Evolutionary conservation across 2,329 filamentous ascomycete species (phyloP).

Genomic region (Sclerotinia subarctica): DNA sequence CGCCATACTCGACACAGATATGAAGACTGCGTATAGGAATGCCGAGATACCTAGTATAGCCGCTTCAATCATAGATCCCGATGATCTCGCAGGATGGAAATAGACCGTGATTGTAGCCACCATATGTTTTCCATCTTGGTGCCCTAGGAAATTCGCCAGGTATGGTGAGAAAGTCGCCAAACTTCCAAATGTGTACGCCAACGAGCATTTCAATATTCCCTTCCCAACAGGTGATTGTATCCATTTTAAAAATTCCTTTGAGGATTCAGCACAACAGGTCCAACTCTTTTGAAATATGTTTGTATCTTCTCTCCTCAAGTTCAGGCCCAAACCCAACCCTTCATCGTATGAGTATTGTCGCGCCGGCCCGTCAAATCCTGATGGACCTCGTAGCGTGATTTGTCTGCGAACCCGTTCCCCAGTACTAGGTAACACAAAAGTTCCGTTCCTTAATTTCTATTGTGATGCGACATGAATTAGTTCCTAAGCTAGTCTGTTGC

Average conservation of each 20-base stretch:
- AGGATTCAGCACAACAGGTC: slow-evolving; percentile 39
- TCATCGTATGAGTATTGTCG: slow-evolving; percentile 21
- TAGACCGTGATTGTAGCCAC: slow-evolving; percentile 93
- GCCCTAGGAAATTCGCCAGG: slow-evolving; percentile 70
- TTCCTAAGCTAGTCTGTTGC: slow-evolving; percentile 28
- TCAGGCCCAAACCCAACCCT: slow-evolving; percentile 2
- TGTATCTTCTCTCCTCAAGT: slow-evolving; percentile 12
- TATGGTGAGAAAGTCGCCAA: slow-evolving; percentile 78
- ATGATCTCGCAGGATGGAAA: slow-evolving; percentile 83
- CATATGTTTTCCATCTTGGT: slow-evolving; percentile 88
- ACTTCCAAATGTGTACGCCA: slow-evolving; percentile 84
- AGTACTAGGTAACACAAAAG: slow-evolving; percentile 81
- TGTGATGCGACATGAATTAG: slow-evolving; percentile 4
- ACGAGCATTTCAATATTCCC: slow-evolving; percentile 82
- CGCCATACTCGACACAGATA: slow-evolving; percentile 85
- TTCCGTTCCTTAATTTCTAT: slow-evolving; percentile 76
- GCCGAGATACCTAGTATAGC: slow-evolving; percentile 72
- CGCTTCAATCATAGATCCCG: slow-evolving; percentile 87
- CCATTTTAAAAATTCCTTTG: slow-evolving; percentile 53
- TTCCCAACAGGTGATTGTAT: slow-evolving; percentile 69
- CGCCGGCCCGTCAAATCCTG: slow-evolving; percentile 35
- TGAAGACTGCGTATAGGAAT: slow-evolving; percentile 71
- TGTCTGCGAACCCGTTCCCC: slow-evolving; percentile 79
- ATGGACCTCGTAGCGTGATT: slow-evolving; percentile 67
- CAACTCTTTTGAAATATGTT: slow-evolving; percentile 39